phyloP scores from a whole-genome alignment of 768 basidiomycete species.

The Hirschioporus abietinus region DNA sequence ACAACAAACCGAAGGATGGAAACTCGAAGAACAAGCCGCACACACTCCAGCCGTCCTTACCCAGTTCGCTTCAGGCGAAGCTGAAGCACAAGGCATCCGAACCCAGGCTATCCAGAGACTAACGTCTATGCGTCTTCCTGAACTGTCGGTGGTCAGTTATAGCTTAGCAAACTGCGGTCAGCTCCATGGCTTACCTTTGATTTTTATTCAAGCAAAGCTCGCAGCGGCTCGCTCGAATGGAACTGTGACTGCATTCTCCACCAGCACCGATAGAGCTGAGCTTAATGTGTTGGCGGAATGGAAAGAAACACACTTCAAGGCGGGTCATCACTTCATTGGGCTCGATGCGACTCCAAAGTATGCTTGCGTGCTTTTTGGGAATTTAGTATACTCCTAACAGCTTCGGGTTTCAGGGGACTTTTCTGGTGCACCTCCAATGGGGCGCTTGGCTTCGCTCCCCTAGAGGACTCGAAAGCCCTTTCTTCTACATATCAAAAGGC shows the following conservation, averaged over 20 bases:
- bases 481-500: conserved; percentile 25
- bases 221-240: conserved; percentile 63
- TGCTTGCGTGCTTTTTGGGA: conserved; percentile 14
- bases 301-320: conserved; percentile 57
- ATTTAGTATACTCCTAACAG: not conserved
- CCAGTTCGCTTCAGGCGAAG: conserved; percentile 1
- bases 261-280: conserved; percentile 35
- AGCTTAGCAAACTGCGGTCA: too few species aligned
- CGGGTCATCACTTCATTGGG: conserved; percentile 56
- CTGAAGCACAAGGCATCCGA: conserved; percentile 34
- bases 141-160: not conserved
- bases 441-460: conserved; percentile 47
- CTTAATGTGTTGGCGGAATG: conserved; percentile 42
- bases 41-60: not conserved
- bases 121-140: not conserved
- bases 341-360: conserved; percentile 48
- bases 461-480: conserved; percentile 2
- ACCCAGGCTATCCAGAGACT: conserved; percentile 26
- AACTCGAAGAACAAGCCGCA: not conserved
- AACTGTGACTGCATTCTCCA: conserved; percentile 36
- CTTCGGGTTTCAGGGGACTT: conserved; percentile 31
- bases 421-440: conserved; percentile 77
- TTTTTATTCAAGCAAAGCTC: conserved; percentile 48
- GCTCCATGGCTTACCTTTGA: not conserved
- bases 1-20: conserved; percentile 43